Evolutionary conservation across 2,329 filamentous ascomycete species (phyloP), one percentile per base, ranked within the genome.

Genomic region (Colletotrichum orbiculare): DNA sequence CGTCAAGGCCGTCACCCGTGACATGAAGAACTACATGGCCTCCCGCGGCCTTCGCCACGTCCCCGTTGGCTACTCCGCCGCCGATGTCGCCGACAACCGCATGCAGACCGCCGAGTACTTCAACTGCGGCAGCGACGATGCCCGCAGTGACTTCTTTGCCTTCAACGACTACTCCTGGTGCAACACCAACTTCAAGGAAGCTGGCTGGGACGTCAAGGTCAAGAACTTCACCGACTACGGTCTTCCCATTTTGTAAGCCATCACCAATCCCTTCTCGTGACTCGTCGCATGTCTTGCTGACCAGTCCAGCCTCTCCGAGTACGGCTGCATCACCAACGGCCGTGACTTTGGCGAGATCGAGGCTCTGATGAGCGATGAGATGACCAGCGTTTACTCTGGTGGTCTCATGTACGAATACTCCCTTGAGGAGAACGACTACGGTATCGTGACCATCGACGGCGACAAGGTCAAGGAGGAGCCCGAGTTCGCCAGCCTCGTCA

Each of bases 351-450:
- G 88, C 65, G 95, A 97, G 81, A 81, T 97, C 56, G 78, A 79
- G 52, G 85, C 94, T 49, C 84, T 99, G 63, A 98, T 97, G 90
- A 87, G 83, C 79, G 79, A 78, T 17, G 77, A 97, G 66, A 98
- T 98, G 95, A 94, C 91, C 8, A 71, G 78, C 15, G 94, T 97
- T 73, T 98, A 97, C 87, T 97, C 94, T 45, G 96, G 96, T 73
- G 96, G 96, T 77, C 87, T 99, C 43, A 92, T 97, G 78, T 99
- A 97, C 82, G 94, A 98, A 80, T 99, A 97, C 83, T 90, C 91
- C 9, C 81, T 91, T 73, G 93, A 96, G 79, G 84, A 85, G 67
- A 93, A 89, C 81, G 84, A 89, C 49, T 98, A 89, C 78, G 95
- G 94, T 69, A 89, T 97, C 64, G 93, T 94, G 74, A 80, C 87